Percentiles rank a stretch among this genome's conserved stretches.
These are phyloP conservation scores for Mortierella sp. DNA, from an alignment of 371 early-diverging fungal species.

Conservation along the genomic window DNA sequence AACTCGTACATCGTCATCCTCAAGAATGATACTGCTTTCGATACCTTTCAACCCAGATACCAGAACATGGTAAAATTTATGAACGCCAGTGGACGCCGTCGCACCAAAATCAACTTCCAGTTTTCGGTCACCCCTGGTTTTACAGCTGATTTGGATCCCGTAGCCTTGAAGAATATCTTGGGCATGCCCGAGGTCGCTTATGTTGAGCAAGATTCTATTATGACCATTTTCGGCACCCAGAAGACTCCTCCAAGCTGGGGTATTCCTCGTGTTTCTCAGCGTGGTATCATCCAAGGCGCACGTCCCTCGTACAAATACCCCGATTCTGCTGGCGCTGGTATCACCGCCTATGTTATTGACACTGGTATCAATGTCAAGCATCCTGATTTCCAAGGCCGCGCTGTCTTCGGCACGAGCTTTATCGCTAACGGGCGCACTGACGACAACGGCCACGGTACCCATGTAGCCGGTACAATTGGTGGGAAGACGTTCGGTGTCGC, in stretches of 20 bases:
- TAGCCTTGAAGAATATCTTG: conserved; percentile 17
- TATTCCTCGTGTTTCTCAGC: conserved; percentile 64
- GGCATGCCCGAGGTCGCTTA: conserved; percentile 57
- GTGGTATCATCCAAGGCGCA: conserved; percentile 10
- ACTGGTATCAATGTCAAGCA: conserved; percentile 79
- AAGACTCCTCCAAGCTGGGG: conserved; percentile 66
- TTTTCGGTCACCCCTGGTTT: conserved; percentile 25
- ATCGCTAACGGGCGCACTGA: conserved; percentile 53
- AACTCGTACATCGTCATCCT: too few relatives aligned
- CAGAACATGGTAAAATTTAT: too few relatives aligned
- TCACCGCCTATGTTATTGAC: conserved; percentile 77
- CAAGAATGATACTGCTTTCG: too few relatives aligned
- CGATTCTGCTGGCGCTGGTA: conserved; percentile 65
- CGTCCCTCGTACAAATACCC: conserved; percentile 60
- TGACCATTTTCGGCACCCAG: conserved; percentile 48
- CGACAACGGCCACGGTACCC: conserved; percentile 72
- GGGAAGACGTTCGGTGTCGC: conserved; percentile 87
- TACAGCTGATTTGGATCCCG: conserved; percentile 4
- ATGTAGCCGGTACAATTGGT: conserved; percentile 84
- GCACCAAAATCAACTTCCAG: conserved; percentile 13
- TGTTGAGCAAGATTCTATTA: conserved; percentile 61
- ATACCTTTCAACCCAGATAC: too few relatives aligned
- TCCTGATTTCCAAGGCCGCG: conserved; percentile 87
- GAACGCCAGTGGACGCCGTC: too few relatives aligned
- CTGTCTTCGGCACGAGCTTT: conserved; percentile 73